Base-by-base conservation (phyloP, 768 basidiomycete species). In the Suillus brevipes region DNA sequence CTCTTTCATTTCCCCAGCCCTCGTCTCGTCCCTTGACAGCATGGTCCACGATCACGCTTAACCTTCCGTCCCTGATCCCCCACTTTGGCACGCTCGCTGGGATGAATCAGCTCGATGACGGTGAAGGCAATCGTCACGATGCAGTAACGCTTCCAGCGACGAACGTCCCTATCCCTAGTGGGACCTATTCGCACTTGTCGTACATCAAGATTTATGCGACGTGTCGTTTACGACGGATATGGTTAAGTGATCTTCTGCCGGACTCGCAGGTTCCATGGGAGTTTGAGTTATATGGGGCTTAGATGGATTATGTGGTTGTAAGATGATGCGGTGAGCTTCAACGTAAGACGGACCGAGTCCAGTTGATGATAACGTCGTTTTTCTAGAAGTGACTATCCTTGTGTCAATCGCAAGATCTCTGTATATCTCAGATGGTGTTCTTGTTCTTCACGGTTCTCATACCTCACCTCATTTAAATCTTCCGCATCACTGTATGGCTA, bases 131-230 rank as follows among this genome's bases (percentile, higher is more conserved):
- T 40, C 60, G 43, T 36, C 64, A 62, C 31, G 42, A 42, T 50
- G 28, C 63, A 67, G 63, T 64, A 37, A 64, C 56, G 47, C 16
- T 61, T 38, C 68, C 71, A 57, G 66, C 58, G 66, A 65, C 69
- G 56, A 42, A 68, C 66, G 63, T 68, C 60, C 61, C 68, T 67
- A 74, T 70, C 49, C 90, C 91, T 25, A 79, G 76, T 65, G 85
- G 85, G 57, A 77, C 77, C 56, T 90, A 86, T 72, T 85, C 89
- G 0, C 85, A 90, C 78, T 81, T 89, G 55, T 82, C 86, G n/a
- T 90, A 86, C 70, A 79, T 93, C 68, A 89, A 88, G 73, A 83
- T 94, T 53, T 89, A 92, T 72, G 90, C 91, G 25, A 91, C 84
- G 43, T 94, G 92, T 77, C 84, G 91, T 43, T 76, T 94, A 69